A percentile compares a stretch with the other conserved stretches of the same genome.
phyloP scores from a whole-genome alignment of 148 eudicot species.

The Rhododendron griersonianum region DNA sequence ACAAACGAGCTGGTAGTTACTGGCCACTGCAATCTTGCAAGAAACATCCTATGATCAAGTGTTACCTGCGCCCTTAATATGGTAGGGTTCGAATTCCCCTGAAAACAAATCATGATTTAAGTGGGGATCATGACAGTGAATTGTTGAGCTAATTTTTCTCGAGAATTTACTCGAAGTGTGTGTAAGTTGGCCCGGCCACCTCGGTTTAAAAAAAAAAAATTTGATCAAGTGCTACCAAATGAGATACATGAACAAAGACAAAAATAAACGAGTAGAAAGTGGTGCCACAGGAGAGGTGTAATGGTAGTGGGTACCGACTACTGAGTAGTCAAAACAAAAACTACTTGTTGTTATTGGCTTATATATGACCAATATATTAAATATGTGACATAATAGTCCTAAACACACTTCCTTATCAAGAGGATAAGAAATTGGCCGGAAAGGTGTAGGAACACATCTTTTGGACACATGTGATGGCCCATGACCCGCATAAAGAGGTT shows the following conservation, averaged over 20 bases:
- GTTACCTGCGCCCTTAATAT: too few relatives aligned
- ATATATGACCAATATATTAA: too few relatives aligned
- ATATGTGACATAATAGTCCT: not conserved
- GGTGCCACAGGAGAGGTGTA: not conserved
- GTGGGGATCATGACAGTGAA: rapidly evolving
- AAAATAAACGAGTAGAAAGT: not conserved
- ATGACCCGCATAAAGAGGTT: not conserved
- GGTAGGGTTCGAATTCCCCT: too few relatives aligned
- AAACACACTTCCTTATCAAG: not conserved
- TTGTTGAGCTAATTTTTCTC: too few relatives aligned
- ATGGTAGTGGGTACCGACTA: not conserved
- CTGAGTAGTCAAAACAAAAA: not conserved
- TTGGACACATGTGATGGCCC: too few relatives aligned
- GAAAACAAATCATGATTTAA: too few relatives aligned
- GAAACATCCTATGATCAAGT: not conserved
- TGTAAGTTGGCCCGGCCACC: too few relatives aligned
- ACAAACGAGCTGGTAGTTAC: not conserved
- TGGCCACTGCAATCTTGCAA: not conserved
- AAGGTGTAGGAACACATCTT: not conserved
- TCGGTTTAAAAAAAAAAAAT: too few relatives aligned
- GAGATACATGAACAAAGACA: not conserved
- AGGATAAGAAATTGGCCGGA: not conserved
- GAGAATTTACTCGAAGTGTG: too few relatives aligned
- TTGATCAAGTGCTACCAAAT: not conserved
- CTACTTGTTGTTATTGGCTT: not conserved